These are phyloP conservation scores for Microsporum canis DNA, from an alignment of 2,329 filamentous ascomycete species.

Conservation along the genomic window DNA sequence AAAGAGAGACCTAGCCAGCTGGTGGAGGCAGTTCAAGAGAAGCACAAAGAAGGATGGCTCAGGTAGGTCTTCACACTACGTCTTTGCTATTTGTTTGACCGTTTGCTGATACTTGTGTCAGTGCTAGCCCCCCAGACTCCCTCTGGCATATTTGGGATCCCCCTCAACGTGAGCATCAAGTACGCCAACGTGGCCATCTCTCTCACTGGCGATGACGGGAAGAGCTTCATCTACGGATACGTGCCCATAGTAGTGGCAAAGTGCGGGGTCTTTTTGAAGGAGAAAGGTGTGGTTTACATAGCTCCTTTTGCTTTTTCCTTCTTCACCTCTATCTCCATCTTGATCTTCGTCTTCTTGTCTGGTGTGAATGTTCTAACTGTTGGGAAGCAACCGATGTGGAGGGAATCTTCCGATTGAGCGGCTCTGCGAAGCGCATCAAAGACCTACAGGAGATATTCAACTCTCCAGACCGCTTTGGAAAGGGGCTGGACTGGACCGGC, in stretches of 20 bases:
- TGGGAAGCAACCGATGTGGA: slow-evolving; percentile 75
- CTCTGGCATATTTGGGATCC: slow-evolving; percentile 85
- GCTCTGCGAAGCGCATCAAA: slow-evolving; percentile 96
- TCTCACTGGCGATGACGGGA: slow-evolving; percentile 77
- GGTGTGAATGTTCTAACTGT: slow-evolving; percentile 15
- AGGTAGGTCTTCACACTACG: slow-evolving; percentile 35
- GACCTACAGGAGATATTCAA: slow-evolving; percentile 87
- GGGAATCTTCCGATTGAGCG: slow-evolving; percentile 90
- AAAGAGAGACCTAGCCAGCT: slow-evolving; percentile 80
- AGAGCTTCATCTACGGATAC: slow-evolving; percentile 97
- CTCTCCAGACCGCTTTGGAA: slow-evolving; percentile 88
- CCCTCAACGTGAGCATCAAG: slow-evolving; percentile 83
- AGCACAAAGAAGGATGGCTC: slow-evolving; percentile 51
- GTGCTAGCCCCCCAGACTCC: slow-evolving; percentile 24
- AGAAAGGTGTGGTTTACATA: slow-evolving; percentile 61
- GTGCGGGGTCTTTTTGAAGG: slow-evolving; percentile 92
- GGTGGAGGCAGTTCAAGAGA: slow-evolving; percentile 94
- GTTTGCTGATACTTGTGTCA: background rate
- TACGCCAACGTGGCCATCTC: slow-evolving; percentile 98
- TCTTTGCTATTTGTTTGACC: background rate
- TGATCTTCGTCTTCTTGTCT: background rate
- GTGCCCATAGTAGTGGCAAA: slow-evolving; percentile 98
- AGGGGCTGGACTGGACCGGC: slow-evolving; percentile 91
- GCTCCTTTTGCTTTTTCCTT: slow-evolving; percentile 1
- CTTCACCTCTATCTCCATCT: background rate